phyloP scores from a whole-genome alignment of 768 basidiomycete species.

The Boletus rubroflammeus region DNA sequence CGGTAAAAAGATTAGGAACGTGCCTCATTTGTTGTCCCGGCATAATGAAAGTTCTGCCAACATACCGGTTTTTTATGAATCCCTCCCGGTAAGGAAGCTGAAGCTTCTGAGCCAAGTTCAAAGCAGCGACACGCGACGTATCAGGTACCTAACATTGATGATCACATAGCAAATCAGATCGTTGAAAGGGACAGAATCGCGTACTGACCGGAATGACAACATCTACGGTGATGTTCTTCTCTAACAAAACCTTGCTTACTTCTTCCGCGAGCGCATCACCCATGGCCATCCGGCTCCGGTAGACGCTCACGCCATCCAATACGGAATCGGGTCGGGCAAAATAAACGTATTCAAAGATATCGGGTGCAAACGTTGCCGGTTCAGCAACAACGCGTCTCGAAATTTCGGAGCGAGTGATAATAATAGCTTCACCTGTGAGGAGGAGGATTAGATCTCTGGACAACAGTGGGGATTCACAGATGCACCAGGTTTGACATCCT shows the following conservation, averaged over 20 bases:
- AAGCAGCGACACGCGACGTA: constrained; percentile 91
- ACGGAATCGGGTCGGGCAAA: constrained; percentile 98
- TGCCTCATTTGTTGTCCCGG: constrained; percentile 95
- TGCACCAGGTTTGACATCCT: constrained; percentile 87
- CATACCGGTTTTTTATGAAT: constrained; percentile 98
- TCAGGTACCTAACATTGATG: constrained; percentile 71
- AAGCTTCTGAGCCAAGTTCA: constrained; percentile 91
- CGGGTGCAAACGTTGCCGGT: constrained; percentile 81
- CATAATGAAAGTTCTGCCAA: constrained; percentile 99
- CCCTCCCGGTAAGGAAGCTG: constrained; percentile 93
- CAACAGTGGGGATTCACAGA: background rate
- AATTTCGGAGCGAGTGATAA: constrained; percentile 82
- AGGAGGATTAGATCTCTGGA: constrained; percentile 4
- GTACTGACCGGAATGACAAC: constrained; percentile 86
- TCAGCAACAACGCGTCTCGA: constrained; percentile 70
- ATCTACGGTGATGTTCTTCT: constrained; percentile 72
- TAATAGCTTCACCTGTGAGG: constrained; percentile 81
- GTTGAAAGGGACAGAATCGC: background rate
- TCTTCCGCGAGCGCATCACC: constrained; percentile 91
- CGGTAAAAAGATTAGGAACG: background rate
- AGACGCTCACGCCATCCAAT: constrained; percentile 94
- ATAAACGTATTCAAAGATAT: constrained; percentile 99
- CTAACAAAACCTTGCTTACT: constrained; percentile 68
- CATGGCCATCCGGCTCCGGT: constrained; percentile 99
- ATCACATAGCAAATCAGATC: background rate